Base-by-base conservation (phyloP, 2,329 filamentous ascomycete genomes). In the Arthrobotrys sinensis region DNA sequence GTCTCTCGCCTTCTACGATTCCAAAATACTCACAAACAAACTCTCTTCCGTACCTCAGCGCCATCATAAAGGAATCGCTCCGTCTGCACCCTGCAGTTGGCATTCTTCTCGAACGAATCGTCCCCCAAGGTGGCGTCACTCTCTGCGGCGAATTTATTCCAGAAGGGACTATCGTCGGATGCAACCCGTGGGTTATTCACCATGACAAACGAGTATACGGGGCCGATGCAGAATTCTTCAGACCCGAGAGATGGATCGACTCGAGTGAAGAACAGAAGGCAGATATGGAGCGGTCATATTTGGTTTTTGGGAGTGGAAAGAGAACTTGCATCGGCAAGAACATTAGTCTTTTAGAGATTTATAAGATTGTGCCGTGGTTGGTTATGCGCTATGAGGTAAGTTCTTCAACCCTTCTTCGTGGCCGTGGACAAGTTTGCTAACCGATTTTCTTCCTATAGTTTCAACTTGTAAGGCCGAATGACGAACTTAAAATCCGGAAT, bases 281-380 rank as follows among this genome's bases (percentile, higher is more conserved):
- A 79, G 86, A 86, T 76, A 88, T 88, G 87, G 87, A 87, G 80
- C 85, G 85, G 1, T 85, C 85, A 0, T 87, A 88, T 85, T 85
- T 88, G 80, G 80, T 80, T 4, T 89, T 89, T 80, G 87, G 87
- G 1, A 85, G 85, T 0, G 88, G 88, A 0, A 85, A 86, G 1
- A 82, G 87, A 73, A 88, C 87, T 0, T 89, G 88, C 72, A 87
- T 89, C 57, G 82, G 82, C 7, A 90, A 89, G 86, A 90, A 90
- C 77, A 90, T 90, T 57, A 89, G 87, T 77, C 80, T 90, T 81
- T 80, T 90, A 81, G 89, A 90, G 85, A 89, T 90, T 72, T 90
- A 90, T 83, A 90, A 90, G 85, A 81, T 90, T 57, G 87, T 90
- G 24, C 89, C 89, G 46, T 88, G 85, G 68, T 81, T 93, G 81